Evolutionary conservation across 805 yeast species (phyloP), one percentile per base, ranked within the genome.

Genomic region (Saitoella complicata): DNA sequence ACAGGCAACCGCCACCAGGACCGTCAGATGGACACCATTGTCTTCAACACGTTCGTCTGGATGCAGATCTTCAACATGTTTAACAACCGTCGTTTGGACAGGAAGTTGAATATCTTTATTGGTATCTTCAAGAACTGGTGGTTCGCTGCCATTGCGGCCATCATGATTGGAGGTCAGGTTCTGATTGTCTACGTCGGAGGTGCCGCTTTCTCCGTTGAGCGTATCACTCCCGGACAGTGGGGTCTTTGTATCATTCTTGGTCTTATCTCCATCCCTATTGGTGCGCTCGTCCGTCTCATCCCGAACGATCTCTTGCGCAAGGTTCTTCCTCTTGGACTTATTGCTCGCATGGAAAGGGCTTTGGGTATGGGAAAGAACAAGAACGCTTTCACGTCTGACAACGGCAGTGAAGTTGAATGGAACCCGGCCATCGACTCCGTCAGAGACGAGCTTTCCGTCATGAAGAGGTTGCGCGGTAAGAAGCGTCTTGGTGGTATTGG

Each of bases 11-110:
- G 62, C 3, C 75, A 69, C 51, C 71, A 76, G 49, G 59, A 66
- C 41, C 71, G 70, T 46, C 78, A 79, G 63, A 63, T 88, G 35
- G 72, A 75, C 51, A 85, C 97, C 2, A 68, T 87, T 73, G 88
- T 94, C 1, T 91, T 91, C 69, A 91, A 91, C 61, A 71, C 97
- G 0, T 91, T 91, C 69, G 97, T 91, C 41, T 91, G 98, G 98
- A 68, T 91, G 62, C 99, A 91, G 66, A 80, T 91, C 59, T 91
- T 91, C 74, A 86, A 88, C 54, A 70, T 91, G 63, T 75, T 88
- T 57, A 93, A 85, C 38, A 78, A 94, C 11, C 76, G 99, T 57
- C 82, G 93, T 51, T 67, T 91, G 47, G 96, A 91, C 62, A 72
- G 74, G 47, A 81, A 82, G 61, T 71, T 84, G 63, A 81, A 91